phyloP scores from a whole-genome alignment of 495 filamentous ascomycete genomes.

The Jackrogersella minutella region DNA sequence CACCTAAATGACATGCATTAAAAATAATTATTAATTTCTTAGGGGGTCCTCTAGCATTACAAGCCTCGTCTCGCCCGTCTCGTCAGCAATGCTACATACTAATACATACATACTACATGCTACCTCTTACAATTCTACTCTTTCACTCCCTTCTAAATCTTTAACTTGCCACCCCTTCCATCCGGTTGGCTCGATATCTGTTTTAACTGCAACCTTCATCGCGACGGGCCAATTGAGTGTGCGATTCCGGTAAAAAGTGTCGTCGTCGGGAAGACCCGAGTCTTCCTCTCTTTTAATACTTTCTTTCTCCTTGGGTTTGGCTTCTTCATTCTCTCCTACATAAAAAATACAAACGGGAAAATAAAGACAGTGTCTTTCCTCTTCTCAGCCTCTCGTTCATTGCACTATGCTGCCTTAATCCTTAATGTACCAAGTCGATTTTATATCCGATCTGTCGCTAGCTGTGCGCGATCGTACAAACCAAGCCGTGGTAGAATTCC shows the following conservation, averaged over 20 bases:
- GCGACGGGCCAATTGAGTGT: constrained; percentile 30
- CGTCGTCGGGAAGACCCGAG: constrained; percentile 20
- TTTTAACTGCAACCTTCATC: constrained; percentile 2
- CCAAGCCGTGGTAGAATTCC: constrained; percentile 19
- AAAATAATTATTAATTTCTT: constrained; percentile 42
- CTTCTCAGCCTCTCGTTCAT: constrained; percentile 12
- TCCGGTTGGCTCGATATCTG: constrained; percentile 32
- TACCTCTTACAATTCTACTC: constrained; percentile 2
- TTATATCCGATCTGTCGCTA: constrained; percentile 30
- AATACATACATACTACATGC: background rate
- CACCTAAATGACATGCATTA: constrained; percentile 41
- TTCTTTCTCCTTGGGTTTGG: constrained; percentile 1
- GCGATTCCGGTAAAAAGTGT: constrained; percentile 26
- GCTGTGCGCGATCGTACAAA: constrained; percentile 35
- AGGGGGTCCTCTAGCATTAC: constrained; percentile 15
- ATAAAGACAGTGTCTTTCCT: constrained; percentile 32
- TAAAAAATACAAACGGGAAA: constrained; percentile 13
- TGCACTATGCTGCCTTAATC: constrained; percentile 37
- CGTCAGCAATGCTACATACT: constrained; percentile 22
- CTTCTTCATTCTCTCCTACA: constrained; percentile 15
- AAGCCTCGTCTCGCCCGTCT: constrained; percentile 38
- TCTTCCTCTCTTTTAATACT: constrained; percentile 24
- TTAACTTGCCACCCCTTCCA: constrained; percentile 40
- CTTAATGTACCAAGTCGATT: constrained; percentile 35
- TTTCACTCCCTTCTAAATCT: constrained; percentile 19